Conservation (phyloP, 2,329 filamentous ascomycete genomes). For the Zelopaecilomyces penicillatus region DNA sequence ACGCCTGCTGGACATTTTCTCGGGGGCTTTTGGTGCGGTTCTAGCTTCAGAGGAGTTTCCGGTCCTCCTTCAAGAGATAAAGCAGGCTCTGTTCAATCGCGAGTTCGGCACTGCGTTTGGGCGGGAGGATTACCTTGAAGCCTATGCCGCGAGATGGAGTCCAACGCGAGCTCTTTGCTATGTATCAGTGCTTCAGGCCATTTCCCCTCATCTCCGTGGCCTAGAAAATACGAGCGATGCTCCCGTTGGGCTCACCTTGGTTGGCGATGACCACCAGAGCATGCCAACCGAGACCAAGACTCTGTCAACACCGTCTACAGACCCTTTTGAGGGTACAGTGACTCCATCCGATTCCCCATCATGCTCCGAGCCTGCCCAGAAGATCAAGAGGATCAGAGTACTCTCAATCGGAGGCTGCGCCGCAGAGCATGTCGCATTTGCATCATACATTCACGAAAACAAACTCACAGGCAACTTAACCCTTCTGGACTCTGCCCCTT, state of each 20-base stretch:
- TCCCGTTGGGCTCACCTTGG: too few relatives aligned
- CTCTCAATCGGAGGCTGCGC: slow-evolving; percentile 49
- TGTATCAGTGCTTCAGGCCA: slow-evolving; percentile 41
- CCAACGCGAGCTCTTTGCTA: slow-evolving; percentile 80
- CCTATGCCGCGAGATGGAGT: slow-evolving; percentile 88
- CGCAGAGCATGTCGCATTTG: slow-evolving; percentile 52
- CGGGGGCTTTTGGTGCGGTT: slow-evolving; percentile 48
- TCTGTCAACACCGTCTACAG: too few relatives aligned
- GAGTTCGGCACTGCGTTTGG: slow-evolving; percentile 79
- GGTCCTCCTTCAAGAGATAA: slow-evolving; percentile 67
- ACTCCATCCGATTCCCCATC: background rate
- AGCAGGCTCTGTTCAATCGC: slow-evolving; percentile 74
- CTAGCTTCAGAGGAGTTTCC: slow-evolving; percentile 41
- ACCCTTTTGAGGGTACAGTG: background rate
- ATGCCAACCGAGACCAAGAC: background rate
- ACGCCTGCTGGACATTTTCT: slow-evolving; percentile 65
- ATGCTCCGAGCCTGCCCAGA: background rate
- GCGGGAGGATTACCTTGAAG: slow-evolving; percentile 59
- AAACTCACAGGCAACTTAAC: slow-evolving; percentile 35
- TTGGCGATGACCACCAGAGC: slow-evolving; percentile 3
- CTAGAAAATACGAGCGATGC: background rate
- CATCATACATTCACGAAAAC: slow-evolving; percentile 30
- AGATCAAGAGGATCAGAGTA: slow-evolving; percentile 30
- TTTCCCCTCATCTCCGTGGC: slow-evolving; percentile 14
- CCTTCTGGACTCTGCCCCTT: slow-evolving; percentile 77